Percentiles rank a stretch among this genome's conserved stretches.
Evolutionary conservation across 2,329 filamentous ascomycete genomes (phyloP).

Genomic region (Botrytis byssoidea): DNA sequence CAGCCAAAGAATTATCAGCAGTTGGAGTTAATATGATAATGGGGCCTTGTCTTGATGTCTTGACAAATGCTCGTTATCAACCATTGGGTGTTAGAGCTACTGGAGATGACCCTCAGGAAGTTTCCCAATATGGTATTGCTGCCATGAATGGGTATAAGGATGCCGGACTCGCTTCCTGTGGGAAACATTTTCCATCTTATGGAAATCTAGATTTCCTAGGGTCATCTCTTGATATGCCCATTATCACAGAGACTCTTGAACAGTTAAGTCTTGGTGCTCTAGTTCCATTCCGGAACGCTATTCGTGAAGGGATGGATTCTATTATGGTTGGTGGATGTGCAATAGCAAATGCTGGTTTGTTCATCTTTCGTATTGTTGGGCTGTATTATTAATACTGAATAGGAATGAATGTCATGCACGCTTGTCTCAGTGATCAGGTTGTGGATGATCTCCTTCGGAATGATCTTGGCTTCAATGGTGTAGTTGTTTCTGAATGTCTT

Average conservation of each 20-base stretch:
- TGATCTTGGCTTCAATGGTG: constrained; percentile 85
- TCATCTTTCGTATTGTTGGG: neutral
- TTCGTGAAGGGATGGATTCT: constrained; percentile 80
- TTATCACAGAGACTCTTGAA: constrained; percentile 91
- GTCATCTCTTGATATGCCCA: constrained; percentile 86
- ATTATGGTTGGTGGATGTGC: constrained; percentile 97
- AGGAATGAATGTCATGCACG: constrained; percentile 92
- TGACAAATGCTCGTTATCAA: constrained; percentile 90
- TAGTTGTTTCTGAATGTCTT: constrained; percentile 91
- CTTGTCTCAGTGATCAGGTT: constrained; percentile 93
- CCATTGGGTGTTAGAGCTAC: constrained; percentile 85
- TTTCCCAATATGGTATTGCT: constrained; percentile 86
- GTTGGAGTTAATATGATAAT: constrained; percentile 96
- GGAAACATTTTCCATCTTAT: constrained; percentile 96
- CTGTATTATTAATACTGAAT: constrained; percentile 41
- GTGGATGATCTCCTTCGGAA: constrained; percentile 86
- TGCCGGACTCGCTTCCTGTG: constrained; percentile 82
- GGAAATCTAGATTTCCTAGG: constrained; percentile 92
- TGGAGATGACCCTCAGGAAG: constrained; percentile 92
- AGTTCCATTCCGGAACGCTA: constrained; percentile 88
- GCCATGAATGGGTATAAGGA: constrained; percentile 92
- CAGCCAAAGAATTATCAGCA: constrained; percentile 85
- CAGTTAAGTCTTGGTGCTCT: constrained; percentile 89
- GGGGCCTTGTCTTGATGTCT: constrained; percentile 87
- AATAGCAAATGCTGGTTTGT: constrained; percentile 64